Evolutionary conservation across 306 rosid species (phyloP), one percentile per base, ranked within the genome.

Genomic region (Quercus mongolica): DNA sequence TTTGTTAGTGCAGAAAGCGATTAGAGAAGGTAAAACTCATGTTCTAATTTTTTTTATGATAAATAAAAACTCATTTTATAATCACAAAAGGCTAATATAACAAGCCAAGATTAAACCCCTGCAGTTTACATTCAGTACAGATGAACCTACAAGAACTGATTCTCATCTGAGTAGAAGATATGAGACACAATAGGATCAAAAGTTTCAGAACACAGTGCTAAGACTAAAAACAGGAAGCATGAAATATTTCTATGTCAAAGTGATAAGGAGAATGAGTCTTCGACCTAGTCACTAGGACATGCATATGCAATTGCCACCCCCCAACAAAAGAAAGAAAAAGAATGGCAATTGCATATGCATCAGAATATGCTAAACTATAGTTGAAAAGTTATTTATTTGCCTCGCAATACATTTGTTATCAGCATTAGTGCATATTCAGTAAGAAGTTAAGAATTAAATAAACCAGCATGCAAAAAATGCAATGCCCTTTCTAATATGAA

Each of bases 401-500:
- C 20, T 67, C 11, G 26, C 23, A 35, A n/a, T 25, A 21, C 64
- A 8, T 58, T 58, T 56, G 52, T 10, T 28, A 38, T 33, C 56
- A 11, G 33, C 58, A 83, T 23, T 54, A 28, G 51, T 23, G 18
- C 28, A 20, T 33, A 76, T 31, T 54, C 31, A 73, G n/a, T 30
- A 56, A 64, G 15, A 64, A 57, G 51, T 26, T 13, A 67, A 56
- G 31, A 61, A 74, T 10, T 31, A 64, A 58, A 25, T 8, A 67
- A 74, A 23, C 38, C 81, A 38, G 35, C 55, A 63, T 26, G 73
- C 64, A 56, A 44, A 74, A 67, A 46, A 79, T 18, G 56, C 0
- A 73, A 76, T 71, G 49, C 64, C 79, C 41, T 4, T 18, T 35
- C 72, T n/a, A 76, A 76, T 41, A 76, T 56, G 28, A 69, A 55